phyloP scores from a whole-genome alignment of 495 filamentous ascomycete genomes.

The Neurospora sp. region DNA sequence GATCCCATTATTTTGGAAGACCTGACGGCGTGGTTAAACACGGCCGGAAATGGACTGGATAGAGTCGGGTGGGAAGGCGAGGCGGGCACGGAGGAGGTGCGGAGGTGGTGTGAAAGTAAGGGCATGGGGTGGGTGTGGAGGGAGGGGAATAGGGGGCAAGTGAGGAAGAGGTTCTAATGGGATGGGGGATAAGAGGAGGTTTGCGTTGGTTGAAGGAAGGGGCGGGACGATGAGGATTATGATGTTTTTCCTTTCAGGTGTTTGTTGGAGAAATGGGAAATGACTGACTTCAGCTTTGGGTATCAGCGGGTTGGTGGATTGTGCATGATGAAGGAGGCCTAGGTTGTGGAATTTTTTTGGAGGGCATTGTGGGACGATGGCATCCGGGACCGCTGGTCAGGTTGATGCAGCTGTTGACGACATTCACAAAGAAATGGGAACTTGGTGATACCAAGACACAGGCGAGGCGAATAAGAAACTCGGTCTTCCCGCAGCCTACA shows the following conservation, averaged over 20 bases:
- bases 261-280: neutral
- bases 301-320: neutral
- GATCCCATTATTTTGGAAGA: slow-evolving; percentile 89
- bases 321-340: too few relatives aligned
- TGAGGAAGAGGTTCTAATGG: slow-evolving; percentile 36
- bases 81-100: slow-evolving; percentile 46
- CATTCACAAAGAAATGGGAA: neutral
- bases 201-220: neutral
- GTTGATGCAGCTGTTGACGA: neutral
- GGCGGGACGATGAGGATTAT: neutral
- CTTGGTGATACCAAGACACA: neutral
- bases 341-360: too few relatives aligned
- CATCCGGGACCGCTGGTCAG: neutral
- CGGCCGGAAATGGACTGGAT: slow-evolving; percentile 54
- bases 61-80: slow-evolving; percentile 55
- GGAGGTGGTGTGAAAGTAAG: slow-evolving; percentile 78
- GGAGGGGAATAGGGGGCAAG: slow-evolving; percentile 32
- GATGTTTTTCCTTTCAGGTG: neutral
- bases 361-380: too few relatives aligned
- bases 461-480: neutral
- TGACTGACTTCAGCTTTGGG: neutral
- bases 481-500: too few relatives aligned
- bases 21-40: slow-evolving; percentile 72
- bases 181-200: neutral
- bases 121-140: slow-evolving; percentile 65